Evolutionary conservation across 2,329 filamentous ascomycete genomes (phyloP).

Genomic region (Colletotrichum sp.): DNA sequence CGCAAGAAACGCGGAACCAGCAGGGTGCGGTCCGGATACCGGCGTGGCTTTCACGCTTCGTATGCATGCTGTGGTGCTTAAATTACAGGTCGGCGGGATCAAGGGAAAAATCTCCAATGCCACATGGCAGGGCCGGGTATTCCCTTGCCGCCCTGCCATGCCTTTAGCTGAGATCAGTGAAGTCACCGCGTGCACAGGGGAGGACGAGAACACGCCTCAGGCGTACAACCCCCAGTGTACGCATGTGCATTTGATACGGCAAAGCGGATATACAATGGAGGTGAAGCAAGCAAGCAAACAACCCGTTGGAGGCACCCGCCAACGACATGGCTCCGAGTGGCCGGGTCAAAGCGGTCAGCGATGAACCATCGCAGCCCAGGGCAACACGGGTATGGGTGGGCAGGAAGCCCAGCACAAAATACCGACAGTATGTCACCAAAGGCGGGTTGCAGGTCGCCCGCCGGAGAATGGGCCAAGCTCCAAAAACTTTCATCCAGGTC

Average conservation of each 20-base stretch:
- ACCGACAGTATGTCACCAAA: not conserved
- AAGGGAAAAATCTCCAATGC: not conserved
- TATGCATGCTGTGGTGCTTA: not conserved
- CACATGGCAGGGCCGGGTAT: conserved; percentile 12
- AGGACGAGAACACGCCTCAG: not conserved
- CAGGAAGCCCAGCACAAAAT: not conserved
- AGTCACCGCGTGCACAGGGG: not conserved
- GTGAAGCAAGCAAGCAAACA: not conserved
- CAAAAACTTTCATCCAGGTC: not conserved
- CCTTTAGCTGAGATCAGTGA: not conserved
- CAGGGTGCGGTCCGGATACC: not conserved
- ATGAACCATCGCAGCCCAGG: not conserved
- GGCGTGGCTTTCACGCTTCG: not conserved
- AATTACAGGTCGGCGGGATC: not conserved
- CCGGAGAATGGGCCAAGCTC: not conserved
- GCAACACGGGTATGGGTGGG: not conserved
- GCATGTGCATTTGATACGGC: not conserved
- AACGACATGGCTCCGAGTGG: not conserved
- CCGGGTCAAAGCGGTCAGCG: not conserved
- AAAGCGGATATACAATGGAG: not conserved
- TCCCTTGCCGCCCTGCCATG: conserved; percentile 2
- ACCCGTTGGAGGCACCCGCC: not conserved
- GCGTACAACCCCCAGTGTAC: not conserved
- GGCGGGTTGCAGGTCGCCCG: not conserved
- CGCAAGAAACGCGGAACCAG: not conserved